Evolutionary conservation across 2,329 filamentous ascomycete species (phyloP), one percentile per base, ranked within the genome.

Genomic region (Fusarium dimerum): DNA sequence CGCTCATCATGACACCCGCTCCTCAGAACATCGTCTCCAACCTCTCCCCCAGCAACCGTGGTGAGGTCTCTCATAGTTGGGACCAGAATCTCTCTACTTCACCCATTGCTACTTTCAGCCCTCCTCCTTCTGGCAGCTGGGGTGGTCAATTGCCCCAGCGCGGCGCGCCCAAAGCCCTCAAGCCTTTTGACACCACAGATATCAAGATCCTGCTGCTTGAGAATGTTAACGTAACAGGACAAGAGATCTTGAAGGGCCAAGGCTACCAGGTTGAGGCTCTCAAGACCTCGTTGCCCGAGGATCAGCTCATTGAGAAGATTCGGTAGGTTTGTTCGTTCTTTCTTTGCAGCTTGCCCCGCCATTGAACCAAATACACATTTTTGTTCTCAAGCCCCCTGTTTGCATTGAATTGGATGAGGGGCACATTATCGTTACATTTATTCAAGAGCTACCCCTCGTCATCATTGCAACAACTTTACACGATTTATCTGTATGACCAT

Each of bases 271-370:
- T 99, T 34, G 94, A 99, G 75, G 84, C 86, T 45, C 76, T 93
- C 60, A 99, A 97, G 79, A 87, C 85, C 59, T 96, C 92, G 34
- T 77, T 99, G 51, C 87, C 91, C 0, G 94, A 99, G 71, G 91
- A 94, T 64, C 82, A 97, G 76, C 83, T 99, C 65, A 96, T 99
- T 70, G 88, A 96, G 77, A 99, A 96, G 82, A 99, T 99, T 69
- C 84, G 86, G 90, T 93, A 69, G 69, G 84, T 71, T 51, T 40
- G 9, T 9, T 36, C 9, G 13, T 10, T 36, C 32, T 36, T 36
- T 15, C 13, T 15, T 26, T 7, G 20, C 6, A 16, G 46, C 49
- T 51, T 55, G 43, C 55, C 61, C 54, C 62, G 50, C 56, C 51
- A 56, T 54, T 12, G 18, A 6, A 50, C 51, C 46, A 18, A 41